Evolutionary conservation across 73 alveolate genomes (phyloP), one percentile per base, ranked within the genome.

Genomic region (Breviolum minutum): DNA sequence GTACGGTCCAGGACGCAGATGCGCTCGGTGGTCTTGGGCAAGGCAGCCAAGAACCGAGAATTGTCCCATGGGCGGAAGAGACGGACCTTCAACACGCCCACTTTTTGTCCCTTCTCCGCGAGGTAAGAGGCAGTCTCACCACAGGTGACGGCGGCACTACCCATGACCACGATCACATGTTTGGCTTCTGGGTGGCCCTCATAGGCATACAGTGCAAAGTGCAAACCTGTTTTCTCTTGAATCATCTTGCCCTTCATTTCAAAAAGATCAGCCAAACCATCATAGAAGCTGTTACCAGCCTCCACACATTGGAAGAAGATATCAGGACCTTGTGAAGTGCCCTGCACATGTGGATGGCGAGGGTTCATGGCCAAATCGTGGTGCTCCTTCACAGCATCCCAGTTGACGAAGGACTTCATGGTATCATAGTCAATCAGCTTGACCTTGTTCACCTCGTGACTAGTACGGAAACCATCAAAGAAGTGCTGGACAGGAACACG

Each of bases 41-140:
- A 64, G 29, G 99, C 99, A 2, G 88, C 95, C 87, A 95, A 10
- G 66, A 95, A 81, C 22, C 87, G 86, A 48, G 73, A 6, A 27
- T 74, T 68, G 87, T 80, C 87, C 99, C 99, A 95, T 6, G 99
- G 99, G 10, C 99, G 99, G 95, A 95, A 95, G 70, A 95, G 99
- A 13, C 93, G 95, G 24, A 95, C 99, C 82, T 87, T 87, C 95
- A 87, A 60, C 7, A 87, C 95, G 26, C 95, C 95, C 19, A 87
- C 95, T 11, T 66, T 63, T 66, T 87, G 84, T 27, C 82, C 95
- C 83, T 87, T 87, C 69, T 87, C 68, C 68, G 95, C 54, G 29
- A 90, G 64, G 87, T 29, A 73, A 20, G 60, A 22, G 7, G 97
- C 97, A 10, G 87, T 73, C 97, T 90, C 97, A 13, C 97, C 87